Conservation (phyloP, 2,329 filamentous ascomycete species). For the Colletotrichum filicis region DNA sequence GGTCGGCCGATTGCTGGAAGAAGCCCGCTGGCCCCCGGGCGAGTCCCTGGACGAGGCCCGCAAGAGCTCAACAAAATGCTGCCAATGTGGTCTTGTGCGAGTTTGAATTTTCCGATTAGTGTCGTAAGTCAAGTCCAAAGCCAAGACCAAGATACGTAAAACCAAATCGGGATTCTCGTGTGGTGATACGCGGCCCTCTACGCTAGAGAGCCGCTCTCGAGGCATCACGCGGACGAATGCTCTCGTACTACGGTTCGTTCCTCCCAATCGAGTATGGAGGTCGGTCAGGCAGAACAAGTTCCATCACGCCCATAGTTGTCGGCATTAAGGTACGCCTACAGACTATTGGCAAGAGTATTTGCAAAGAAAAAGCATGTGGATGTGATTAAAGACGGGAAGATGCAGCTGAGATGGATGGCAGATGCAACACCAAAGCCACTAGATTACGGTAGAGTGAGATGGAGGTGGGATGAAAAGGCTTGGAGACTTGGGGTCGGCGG, state of each 20-base stretch:
- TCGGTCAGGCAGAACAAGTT: constrained; percentile 4
- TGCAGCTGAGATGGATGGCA: constrained; percentile 6
- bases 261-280: constrained; percentile 19
- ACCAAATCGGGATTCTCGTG: neutral
- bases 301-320: constrained; percentile 4
- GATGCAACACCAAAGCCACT: constrained; percentile 17
- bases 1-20: neutral
- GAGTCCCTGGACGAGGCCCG: constrained; percentile 15
- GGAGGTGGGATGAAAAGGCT: neutral
- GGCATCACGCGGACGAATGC: constrained; percentile 4
- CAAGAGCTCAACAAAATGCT: constrained; percentile 27
- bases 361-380: neutral
- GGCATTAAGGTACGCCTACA: neutral
- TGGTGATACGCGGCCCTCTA: neutral
- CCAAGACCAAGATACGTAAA: neutral
- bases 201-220: neutral
- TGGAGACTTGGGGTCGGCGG: neutral
- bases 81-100: neutral
- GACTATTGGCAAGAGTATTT: neutral
- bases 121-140: neutral
- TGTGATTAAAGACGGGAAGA: constrained; percentile 28
- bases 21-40: neutral
- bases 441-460: neutral
- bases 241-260: neutral
- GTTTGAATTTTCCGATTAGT: neutral